Conservation (phyloP, 129 eudicot genomes). For the Centrapalus pauciflorus region DNA sequence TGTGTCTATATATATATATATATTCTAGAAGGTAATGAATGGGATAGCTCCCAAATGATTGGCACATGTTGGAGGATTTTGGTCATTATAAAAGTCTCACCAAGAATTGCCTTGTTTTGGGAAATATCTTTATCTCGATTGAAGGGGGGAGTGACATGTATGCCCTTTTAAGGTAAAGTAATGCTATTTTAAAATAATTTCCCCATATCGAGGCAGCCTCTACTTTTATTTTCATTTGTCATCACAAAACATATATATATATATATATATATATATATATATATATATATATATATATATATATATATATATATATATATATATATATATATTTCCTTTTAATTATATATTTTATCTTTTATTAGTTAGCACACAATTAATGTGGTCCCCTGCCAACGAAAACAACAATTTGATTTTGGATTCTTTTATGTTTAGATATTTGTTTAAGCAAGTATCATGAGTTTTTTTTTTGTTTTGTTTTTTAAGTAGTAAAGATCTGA, state of each 20-base stretch:
- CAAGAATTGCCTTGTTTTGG: background rate
- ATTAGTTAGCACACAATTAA: background rate
- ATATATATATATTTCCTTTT: no score
- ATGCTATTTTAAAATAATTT: background rate
- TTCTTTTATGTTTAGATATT: background rate
- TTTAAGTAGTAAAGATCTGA: no score
- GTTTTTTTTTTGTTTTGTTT: no score
- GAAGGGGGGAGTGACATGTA: slow-evolving; percentile 6
- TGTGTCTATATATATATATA: no score
- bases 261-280: no score
- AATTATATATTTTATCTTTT: no score
- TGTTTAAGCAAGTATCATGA: no score
- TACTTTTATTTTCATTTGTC: background rate
- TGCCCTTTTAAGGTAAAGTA: slow-evolving; percentile 1
- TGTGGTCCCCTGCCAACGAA: background rate
- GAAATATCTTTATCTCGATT: background rate
- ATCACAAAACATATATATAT: background rate
- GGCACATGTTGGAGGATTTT: slow-evolving; percentile 9
- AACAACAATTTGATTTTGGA: slow-evolving; percentile 12
- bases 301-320: no score
- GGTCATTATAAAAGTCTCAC: slow-evolving; percentile 3
- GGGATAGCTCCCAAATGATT: background rate
- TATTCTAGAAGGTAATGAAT: no score
- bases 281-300: no score
- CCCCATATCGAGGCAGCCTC: no score